Base-by-base conservation (phyloP, 1,284 basidiomycete genomes). In the Ganoderma sp. region DNA sequence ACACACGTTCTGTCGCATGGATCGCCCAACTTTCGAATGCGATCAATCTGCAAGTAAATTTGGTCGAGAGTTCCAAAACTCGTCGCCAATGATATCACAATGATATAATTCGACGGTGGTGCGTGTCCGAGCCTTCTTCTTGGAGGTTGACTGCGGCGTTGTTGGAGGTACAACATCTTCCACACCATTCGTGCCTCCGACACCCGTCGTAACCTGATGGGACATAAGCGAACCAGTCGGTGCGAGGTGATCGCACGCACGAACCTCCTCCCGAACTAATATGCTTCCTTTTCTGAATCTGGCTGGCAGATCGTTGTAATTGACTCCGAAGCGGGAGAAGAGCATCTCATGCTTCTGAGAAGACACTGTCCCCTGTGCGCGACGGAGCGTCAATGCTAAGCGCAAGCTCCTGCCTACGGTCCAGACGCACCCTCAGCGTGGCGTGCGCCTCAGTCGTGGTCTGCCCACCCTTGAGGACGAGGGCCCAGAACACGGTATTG, bases 401-500 rank as follows among this genome's bases (percentile, higher is more conserved):
- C 37, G 32, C 43, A 25, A 41, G 61, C 61, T 14, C 48, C 25
- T 43, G 10, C 25, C 5, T 8, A 3, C 14, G 25, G 22, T 28
- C 22, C 41, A 19, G 15, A 66, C 82, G 65, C 67, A 93, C 95
- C 76, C 85, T 85, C 5, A 97, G 84, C 1, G 87, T 87, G 42
- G 90, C 88, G 76, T 98, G 95, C 0, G 97, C 97, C 73, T 98
- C 88, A 3, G 88, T 85, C 1, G 92, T 90, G 0, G 89, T 91
- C 76, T 91, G 82, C 0, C 90, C 92, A 9, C 90, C 93, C 74
- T 92, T 84, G 54, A 93, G 89, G 0, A 99, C 90, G 10, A 99
- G 85, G 0, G 96, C 93, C 98, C 97, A 99, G 78, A 99, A 99
- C 0, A 85, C 84, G 0, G 98, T 99, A 76, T 99, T 99, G 83